Percentiles rank a stretch among this genome's conserved stretches.
Evolutionary conservation across 148 eudicot genomes (phyloP).

Genomic region (Heliamphora exappendiculata): DNA sequence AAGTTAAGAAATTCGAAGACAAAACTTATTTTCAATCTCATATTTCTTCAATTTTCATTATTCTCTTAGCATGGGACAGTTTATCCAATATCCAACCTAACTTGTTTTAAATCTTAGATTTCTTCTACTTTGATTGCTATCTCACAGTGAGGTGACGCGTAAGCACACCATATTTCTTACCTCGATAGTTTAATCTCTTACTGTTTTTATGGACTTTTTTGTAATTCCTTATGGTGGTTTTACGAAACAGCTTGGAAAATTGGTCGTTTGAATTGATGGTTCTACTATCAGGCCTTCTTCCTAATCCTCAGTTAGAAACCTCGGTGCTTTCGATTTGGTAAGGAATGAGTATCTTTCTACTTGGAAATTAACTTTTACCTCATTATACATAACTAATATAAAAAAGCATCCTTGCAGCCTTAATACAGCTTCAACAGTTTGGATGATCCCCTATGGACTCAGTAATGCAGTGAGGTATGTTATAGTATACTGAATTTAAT

Average conservation of each 20-base stretch:
- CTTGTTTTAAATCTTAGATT: too few relatives aligned
- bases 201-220: neutral
- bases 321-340: conserved; percentile 30
- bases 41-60: too few relatives aligned
- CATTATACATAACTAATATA: neutral
- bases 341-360: conserved; percentile 10
- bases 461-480: conserved; percentile 24
- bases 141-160: too few relatives aligned
- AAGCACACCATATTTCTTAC: too few relatives aligned
- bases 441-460: conserved; percentile 24
- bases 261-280: conserved; percentile 29
- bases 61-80: too few relatives aligned
- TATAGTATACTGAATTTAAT: neutral
- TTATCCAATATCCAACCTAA: too few relatives aligned
- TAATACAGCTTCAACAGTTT: conserved; percentile 16
- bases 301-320: conserved; percentile 29
- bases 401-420: conserved; percentile 5
- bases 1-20: too few relatives aligned
- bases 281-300: conserved; percentile 28
- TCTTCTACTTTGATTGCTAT: too few relatives aligned
- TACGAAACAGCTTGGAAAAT: conserved; percentile 21
- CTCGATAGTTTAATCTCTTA: neutral
- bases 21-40: too few relatives aligned
- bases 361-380: neutral
- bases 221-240: neutral